Evolutionary conservation across 306 rosid species (phyloP).

Genomic region (Crotalaria pallida): DNA sequence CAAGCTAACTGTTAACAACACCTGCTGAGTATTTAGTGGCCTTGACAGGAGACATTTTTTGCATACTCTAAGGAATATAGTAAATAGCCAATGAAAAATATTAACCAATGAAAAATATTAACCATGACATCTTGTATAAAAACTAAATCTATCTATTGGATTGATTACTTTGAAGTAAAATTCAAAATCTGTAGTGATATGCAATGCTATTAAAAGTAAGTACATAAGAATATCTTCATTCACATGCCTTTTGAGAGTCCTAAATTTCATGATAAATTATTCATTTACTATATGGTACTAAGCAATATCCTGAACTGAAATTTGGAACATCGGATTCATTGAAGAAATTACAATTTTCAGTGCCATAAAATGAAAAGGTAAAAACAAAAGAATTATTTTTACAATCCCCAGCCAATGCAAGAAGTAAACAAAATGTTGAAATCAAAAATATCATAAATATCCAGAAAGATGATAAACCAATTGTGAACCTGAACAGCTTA

Average conservation of each 20-base stretch:
- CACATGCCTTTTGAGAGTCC: neutral
- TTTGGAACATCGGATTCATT: constrained; percentile 26
- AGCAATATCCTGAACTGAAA: constrained; percentile 15
- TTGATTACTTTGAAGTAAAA: no score
- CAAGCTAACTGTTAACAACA: neutral
- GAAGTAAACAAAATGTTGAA: constrained; percentile 25
- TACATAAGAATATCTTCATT: neutral
- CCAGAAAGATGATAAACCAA: constrained; percentile 23
- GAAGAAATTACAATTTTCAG: constrained; percentile 31
- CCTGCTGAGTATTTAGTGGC: neutral
- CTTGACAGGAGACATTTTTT: neutral
- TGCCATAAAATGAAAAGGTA: constrained; percentile 9
- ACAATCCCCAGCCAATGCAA: constrained; percentile 34
- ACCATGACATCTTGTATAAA: neutral
- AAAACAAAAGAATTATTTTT: constrained; percentile 48
- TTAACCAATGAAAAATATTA: no score
- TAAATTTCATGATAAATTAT: no score
- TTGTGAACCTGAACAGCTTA: constrained; percentile 16
- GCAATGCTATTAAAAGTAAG: no score
- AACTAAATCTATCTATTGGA: neutral
- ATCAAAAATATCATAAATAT: constrained; percentile 41
- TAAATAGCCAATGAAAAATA: neutral
- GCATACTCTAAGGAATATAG: neutral
- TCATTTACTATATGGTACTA: neutral
- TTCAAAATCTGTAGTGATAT: no score